phyloP scores from a whole-genome alignment of 352 stramenopile species.

The Porosira glacialis region DNA sequence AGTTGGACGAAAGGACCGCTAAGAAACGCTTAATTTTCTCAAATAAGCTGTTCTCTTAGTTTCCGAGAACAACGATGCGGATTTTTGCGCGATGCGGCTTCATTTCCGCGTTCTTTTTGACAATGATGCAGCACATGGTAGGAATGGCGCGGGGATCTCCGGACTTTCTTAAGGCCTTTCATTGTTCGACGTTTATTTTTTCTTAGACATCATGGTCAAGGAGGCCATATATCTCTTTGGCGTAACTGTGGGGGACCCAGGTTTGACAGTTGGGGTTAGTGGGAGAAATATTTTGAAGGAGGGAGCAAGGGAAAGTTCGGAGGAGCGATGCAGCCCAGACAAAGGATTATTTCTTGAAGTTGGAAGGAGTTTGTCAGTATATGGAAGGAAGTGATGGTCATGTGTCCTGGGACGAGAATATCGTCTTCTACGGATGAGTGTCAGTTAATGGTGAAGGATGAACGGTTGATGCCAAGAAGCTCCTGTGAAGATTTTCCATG shows the following conservation, averaged over 20 bases:
- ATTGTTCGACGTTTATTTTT: constrained; percentile 14
- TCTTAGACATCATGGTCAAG: constrained; percentile 14
- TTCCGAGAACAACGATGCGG: constrained; percentile 43
- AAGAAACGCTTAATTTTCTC: constrained; percentile 18
- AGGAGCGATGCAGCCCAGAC: constrained; percentile 5
- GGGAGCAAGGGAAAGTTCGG: constrained; percentile 3
- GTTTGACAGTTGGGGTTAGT: constrained; percentile 13
- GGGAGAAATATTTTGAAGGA: constrained; percentile 1
- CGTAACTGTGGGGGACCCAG: constrained; percentile 14
- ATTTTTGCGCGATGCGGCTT: constrained; percentile 42
- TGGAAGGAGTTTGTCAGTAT: too few relatives aligned
- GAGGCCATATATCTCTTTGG: constrained; percentile 16
- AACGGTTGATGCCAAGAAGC: too few relatives aligned
- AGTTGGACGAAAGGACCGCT: constrained; percentile 28
- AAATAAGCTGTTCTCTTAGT: constrained; percentile 32
- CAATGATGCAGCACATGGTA: constrained; percentile 44
- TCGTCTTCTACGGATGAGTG: neutral
- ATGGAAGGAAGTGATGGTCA: constrained; percentile 6
- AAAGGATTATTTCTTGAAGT: constrained; percentile 2
- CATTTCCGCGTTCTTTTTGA: constrained; percentile 38
- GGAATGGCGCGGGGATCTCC: neutral
- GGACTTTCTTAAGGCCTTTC: neutral
- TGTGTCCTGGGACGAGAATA: constrained; percentile 19
- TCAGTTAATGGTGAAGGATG: neutral
- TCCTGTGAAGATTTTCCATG: too few relatives aligned